Conservation (phyloP, 2,329 filamentous ascomycete species). For the Dothideomycetes sp. region DNA sequence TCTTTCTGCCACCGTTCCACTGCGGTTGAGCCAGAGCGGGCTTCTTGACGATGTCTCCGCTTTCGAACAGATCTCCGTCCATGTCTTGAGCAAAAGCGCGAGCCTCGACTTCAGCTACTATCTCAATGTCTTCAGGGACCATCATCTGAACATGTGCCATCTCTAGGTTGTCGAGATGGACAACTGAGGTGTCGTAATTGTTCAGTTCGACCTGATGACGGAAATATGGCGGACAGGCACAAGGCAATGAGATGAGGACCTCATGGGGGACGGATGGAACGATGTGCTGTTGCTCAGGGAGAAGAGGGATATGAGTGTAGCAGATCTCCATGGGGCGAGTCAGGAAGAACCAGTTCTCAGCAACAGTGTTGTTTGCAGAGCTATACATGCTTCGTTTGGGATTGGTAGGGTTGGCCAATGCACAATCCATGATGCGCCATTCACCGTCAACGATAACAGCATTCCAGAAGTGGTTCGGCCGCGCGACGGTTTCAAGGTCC, state of each 20-base stretch:
- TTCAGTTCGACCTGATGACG: conserved; percentile 68
- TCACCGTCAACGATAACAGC: conserved; percentile 84
- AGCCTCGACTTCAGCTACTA: conserved; percentile 84
- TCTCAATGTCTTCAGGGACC: conserved; percentile 82
- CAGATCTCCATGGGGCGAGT: conserved; percentile 78
- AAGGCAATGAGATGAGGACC: conserved; percentile 75
- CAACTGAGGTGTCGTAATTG: conserved; percentile 82
- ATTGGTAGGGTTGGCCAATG: conserved; percentile 82
- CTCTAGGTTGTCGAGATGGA: conserved; percentile 82
- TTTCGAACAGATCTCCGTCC: conserved; percentile 91
- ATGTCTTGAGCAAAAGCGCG: conserved; percentile 68
- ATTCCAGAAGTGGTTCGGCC: conserved; percentile 97
- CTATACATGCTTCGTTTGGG: conserved; percentile 72
- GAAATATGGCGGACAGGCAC: conserved; percentile 81
- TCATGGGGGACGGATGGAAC: conserved; percentile 81
- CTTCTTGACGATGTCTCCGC: conserved; percentile 76
- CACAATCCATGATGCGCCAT: conserved; percentile 95
- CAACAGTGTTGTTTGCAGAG: conserved; percentile 55
- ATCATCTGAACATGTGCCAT: conserved; percentile 83
- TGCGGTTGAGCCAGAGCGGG: conserved; percentile 82
- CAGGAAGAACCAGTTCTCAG: conserved; percentile 93
- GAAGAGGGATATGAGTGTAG: conserved; percentile 88
- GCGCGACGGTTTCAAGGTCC: conserved; percentile 73
- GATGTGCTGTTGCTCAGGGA: conserved; percentile 83
- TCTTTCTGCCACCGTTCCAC: conserved; percentile 79